These are phyloP conservation scores for cucumber (Cucumis sativus) DNA, from an alignment of 306 rosid species.

Conservation along the genomic window Cucumber_9930_V3 NC_026657.2:21841001-21841500, in stretches of 20 bases:
- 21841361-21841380: conserved; percentile 21
- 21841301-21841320: background rate
- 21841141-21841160: conserved; percentile 22
- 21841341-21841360: conserved; percentile 29
- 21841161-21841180: background rate
- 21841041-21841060: background rate
- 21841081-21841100: background rate
- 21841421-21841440: too few species aligned
- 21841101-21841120: conserved; percentile 10
- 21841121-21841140: conserved; percentile 20
- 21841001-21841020: background rate
- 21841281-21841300: background rate
- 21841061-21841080: background rate
- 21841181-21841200: background rate
- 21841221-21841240: conserved; percentile 3
- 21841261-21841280: background rate
- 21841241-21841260: background rate
- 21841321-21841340: conserved; percentile 9
- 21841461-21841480: background rate
- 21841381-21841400: background rate
- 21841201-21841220: conserved; percentile 15
- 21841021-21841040: conserved; percentile 14
- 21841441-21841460: background rate
- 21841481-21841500: background rate
- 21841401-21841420: background rate